Evolutionary conservation across 352 stramenopile species (phyloP), one percentile per base, ranked within the genome.

Genomic region (Thraustochytrium aureum): DNA sequence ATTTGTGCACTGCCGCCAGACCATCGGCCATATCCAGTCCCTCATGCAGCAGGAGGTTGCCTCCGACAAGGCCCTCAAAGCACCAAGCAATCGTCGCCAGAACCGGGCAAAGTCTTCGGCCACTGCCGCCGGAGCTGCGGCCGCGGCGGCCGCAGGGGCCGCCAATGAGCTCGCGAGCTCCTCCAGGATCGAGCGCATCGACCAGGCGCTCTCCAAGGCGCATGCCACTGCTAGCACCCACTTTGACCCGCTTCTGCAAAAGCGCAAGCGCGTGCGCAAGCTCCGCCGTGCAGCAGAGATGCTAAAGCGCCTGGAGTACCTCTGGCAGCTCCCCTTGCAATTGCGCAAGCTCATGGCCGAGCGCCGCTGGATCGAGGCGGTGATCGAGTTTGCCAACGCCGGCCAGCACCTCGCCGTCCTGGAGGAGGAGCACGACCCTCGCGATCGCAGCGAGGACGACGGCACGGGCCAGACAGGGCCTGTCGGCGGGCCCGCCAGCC

Each of bases 361-460:
- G 22, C 50, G 67, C 69, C 41, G 61, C 47, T 79, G 69, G 69
- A 79, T 79, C 33, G 69, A 65, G 7, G 69, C 69, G 12, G 69
- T 79, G n/a, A 79, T 79, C 35, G 69, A 79, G 38, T 79, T 79
- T 33, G 56, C 69, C 50, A 79, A 79, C 54, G 69, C 61, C 4
- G 69, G 69, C 38, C 69, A 79, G 69, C 69, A 73, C 35, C 69
- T 79, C 69, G 47, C 50, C 5, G 14, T 79, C 4, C 56, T 79
- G 7, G 30, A 67, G 37, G 33, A 38, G 10, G 56, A 39, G 26
- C 10, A 10, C 14, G 56, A 10, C 10, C 43, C 43, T 22, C 43
- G 22, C 10, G 10, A 52, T 52, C 64, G 41, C n/a, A 6, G 30
- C 4, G 6, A 17, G 0, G 17, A 35, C 39, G 39, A 37, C 43